Percentiles rank a stretch among this genome's conserved stretches.
phyloP scores from a whole-genome alignment of 2,329 filamentous ascomycete species.

The Aspergillus tubingensis region DNA sequence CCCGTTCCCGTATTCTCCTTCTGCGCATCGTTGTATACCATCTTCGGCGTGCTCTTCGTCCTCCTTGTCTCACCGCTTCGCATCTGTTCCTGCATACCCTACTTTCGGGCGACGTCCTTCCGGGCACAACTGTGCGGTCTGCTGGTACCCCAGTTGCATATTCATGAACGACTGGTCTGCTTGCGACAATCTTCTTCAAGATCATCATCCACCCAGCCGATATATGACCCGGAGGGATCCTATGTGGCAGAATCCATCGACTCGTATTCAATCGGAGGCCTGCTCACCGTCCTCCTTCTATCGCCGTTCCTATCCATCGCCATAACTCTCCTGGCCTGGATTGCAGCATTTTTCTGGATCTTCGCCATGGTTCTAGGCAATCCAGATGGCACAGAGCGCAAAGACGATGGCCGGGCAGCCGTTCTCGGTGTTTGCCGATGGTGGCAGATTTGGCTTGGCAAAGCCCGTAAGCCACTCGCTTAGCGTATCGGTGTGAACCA shows the following conservation, averaged over 20 bases:
- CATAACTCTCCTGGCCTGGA: conserved; percentile 60
- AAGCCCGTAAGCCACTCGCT: conserved; percentile 28
- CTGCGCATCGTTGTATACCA: conserved; percentile 56
- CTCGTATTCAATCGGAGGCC: conserved; percentile 38
- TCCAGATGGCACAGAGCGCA: conserved; percentile 60
- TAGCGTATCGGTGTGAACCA: conserved; percentile 3
- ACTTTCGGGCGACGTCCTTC: conserved; percentile 49
- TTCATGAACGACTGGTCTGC: conserved; percentile 43
- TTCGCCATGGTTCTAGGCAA: conserved; percentile 63
- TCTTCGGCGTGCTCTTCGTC: conserved; percentile 54
- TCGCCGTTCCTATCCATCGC: conserved; percentile 60
- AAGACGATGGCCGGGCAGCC: conserved; percentile 62
- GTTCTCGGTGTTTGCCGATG: conserved; percentile 60
- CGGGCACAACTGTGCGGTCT: conserved; percentile 53
- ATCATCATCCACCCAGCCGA: conserved; percentile 32
- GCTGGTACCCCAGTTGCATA: conserved; percentile 56
- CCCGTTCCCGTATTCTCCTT: conserved; percentile 58
- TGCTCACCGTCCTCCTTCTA: conserved; percentile 56
- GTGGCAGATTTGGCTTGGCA: conserved; percentile 61
- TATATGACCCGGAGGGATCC: conserved; percentile 42
- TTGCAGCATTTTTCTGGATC: conserved; percentile 63
- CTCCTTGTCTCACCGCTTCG: conserved; percentile 56
- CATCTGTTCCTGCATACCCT: conserved; percentile 50
- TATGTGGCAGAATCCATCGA: conserved; percentile 31
- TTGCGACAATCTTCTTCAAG: conserved; percentile 26